A percentile compares a stretch with the other conserved stretches of the same genome.
phyloP scores from a whole-genome alignment of 305 asterid species.

The Fraxinus nigra region DNA sequence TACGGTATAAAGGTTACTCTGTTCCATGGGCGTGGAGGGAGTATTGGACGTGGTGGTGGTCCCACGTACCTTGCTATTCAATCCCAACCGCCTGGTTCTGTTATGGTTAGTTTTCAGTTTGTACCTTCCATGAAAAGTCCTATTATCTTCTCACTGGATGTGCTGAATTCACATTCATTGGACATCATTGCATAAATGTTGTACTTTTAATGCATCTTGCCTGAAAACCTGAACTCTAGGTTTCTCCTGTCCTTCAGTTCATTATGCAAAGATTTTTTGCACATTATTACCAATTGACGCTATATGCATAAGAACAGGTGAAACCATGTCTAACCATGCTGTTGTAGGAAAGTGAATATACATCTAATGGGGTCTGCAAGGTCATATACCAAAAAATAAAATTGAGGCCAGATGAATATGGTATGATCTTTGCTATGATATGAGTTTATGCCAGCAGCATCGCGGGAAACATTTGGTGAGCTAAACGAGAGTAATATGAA shows the following conservation, averaged over 20 bases:
- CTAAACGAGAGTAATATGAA: neutral
- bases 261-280: neutral
- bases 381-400: neutral
- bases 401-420: neutral
- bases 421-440: neutral
- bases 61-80: slow-evolving; percentile 87
- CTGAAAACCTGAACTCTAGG: neutral
- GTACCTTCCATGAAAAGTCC: neutral
- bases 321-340: neutral
- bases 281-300: neutral
- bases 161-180: neutral
- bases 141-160: neutral
- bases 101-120: slow-evolving; percentile 57
- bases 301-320: neutral
- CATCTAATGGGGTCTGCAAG: neutral
- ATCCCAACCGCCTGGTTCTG: slow-evolving; percentile 98
- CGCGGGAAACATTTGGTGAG: neutral
- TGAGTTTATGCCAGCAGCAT: neutral
- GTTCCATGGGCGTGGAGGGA: slow-evolving; percentile 87
- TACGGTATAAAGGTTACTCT: slow-evolving; percentile 68
- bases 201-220: neutral
- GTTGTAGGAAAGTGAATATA: neutral
- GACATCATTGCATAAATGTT: neutral
- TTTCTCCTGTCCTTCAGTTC: neutral
- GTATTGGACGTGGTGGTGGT: slow-evolving; percentile 90